These are phyloP conservation scores for Solanum pennellii DNA, from an alignment of 257 asterid genomes.

Conservation along the genomic window DNA sequence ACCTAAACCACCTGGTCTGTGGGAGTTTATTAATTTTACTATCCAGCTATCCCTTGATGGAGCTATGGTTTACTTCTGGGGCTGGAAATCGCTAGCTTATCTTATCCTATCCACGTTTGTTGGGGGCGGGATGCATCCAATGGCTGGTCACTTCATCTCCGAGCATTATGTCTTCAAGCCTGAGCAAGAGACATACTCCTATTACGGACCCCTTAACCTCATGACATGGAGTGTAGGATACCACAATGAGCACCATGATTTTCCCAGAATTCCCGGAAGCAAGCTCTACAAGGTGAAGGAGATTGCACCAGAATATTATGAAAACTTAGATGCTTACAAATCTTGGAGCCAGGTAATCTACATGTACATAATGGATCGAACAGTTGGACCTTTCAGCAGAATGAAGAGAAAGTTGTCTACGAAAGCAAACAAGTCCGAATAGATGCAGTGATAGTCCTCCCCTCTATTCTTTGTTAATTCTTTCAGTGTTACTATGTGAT, in stretches of 20 bases:
- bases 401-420: constrained; percentile 63
- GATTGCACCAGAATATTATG: constrained; percentile 83
- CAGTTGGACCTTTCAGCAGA: constrained; percentile 83
- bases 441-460: not conserved
- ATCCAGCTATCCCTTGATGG: constrained; percentile 66
- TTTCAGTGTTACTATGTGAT: not conserved
- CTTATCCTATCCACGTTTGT: constrained; percentile 79
- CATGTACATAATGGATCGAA: constrained; percentile 63
- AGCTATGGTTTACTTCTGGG: constrained; percentile 50
- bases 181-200: constrained; percentile 83
- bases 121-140: constrained; percentile 96
- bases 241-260: constrained; percentile 97
- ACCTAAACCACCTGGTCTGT: constrained; percentile 90
- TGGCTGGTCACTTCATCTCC: constrained; percentile 95
- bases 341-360: constrained; percentile 95
- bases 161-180: constrained; percentile 73
- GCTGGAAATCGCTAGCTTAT: constrained; percentile 75
- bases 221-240: constrained; percentile 91
- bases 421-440: constrained; percentile 39
- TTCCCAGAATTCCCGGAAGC: constrained; percentile 85
- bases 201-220: constrained; percentile 77
- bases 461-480: not conserved
- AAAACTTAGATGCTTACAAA: constrained; percentile 40
- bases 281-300: constrained; percentile 87
- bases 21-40: constrained; percentile 66